Base-by-base conservation (phyloP, 306 rosid genomes). In the Canavalia ensiformis region DNA sequence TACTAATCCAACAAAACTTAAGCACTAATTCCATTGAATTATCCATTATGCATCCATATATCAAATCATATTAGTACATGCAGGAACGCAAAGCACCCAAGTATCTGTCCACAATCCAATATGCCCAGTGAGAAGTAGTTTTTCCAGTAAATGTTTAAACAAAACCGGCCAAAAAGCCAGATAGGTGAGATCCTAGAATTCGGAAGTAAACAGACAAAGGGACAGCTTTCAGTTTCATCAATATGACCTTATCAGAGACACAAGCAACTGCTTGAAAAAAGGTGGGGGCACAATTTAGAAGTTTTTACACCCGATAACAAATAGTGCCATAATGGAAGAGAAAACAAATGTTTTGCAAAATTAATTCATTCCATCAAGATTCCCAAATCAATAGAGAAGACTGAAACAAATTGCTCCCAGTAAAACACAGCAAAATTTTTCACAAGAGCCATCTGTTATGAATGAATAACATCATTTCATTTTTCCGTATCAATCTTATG, bases 131-230 rank as follows among this genome's bases (percentile, higher is more conserved):
- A 90, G 97, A 78, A 87, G 84, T 71, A 95, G 99, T 83, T 95
- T 90, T 86, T 95, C 99, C 86, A 93, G 97, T 85, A 95, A 89
- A 90, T 95, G 97, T 87, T 87, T 95, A 75, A 95, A 93, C 75
- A 95, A 86, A 87, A 95, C 92, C 99, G 93, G 95, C 91, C 89
- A 86, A 68, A 83, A 84, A 78, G 64, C 64, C 63, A 70, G 76
- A 77, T 68, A 33, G 62, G 25, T 7, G 33, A 81, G 59, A 54
- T 62, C 63, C 78, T 33, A 76, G 55, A 77, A 30, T 64, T 42
- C 3, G 47, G 39, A 76, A 60, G 67, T 31, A 33, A 50, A 51
- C 25, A 18, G 25, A 18, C 44, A 76, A 55, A 34, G 45, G 77
- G 62, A 7, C 50, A 71, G 25, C 55, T 71, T 66, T 11, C 75